Conservation (phyloP, 2,329 filamentous ascomycete species). For the Apiospora hydei region DNA sequence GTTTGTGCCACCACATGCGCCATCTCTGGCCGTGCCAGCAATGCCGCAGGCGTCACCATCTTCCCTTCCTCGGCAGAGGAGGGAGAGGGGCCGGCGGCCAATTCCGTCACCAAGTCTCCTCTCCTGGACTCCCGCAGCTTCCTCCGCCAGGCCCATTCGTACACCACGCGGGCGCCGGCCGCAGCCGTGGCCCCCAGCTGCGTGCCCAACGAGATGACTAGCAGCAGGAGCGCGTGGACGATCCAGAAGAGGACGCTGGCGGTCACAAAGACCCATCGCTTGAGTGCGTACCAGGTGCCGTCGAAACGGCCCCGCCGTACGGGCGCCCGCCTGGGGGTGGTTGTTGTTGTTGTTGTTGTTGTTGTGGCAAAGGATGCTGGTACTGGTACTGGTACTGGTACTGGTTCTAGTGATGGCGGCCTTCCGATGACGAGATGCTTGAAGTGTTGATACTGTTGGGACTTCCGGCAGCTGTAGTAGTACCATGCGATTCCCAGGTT, state of each 20-base stretch:
- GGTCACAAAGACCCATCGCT: not conserved
- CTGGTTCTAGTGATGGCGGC: not conserved
- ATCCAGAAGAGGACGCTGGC: conserved; percentile 5
- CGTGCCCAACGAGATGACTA: not conserved
- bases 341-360: not conserved
- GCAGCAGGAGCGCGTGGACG: not conserved
- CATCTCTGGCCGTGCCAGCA: not conserved
- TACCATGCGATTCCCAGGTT: conserved; percentile 4
- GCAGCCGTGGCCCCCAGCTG: not conserved
- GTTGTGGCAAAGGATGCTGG: not conserved
- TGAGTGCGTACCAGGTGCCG: not conserved
- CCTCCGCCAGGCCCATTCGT: not conserved
- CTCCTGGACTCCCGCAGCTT: not conserved
- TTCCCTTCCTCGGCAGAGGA: not conserved
- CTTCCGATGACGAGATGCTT: not conserved
- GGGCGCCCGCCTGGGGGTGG: not conserved
- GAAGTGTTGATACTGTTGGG: not conserved
- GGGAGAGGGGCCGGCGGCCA: not conserved
- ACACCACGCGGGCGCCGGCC: not conserved
- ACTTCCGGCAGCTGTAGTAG: not conserved
- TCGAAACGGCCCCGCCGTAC: not conserved
- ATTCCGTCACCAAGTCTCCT: not conserved
- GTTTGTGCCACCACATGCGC: not conserved
- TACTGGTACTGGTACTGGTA: not conserved
- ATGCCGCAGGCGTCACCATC: not conserved